Evolutionary conservation across 345 rosid species (phyloP).

Genomic region (Aquilaria sinensis): DNA sequence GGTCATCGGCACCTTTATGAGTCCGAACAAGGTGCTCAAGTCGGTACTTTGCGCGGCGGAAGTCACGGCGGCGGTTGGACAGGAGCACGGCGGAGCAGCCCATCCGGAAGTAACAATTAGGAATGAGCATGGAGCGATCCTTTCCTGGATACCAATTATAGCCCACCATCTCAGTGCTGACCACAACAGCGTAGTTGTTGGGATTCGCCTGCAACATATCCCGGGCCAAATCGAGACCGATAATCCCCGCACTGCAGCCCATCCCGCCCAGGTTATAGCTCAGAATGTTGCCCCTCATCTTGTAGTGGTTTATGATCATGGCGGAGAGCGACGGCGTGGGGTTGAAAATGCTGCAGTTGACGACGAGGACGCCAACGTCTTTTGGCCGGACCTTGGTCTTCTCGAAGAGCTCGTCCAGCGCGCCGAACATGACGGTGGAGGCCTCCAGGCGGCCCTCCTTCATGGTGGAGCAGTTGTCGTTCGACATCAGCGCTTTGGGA

Average conservation of each 20-base stretch:
- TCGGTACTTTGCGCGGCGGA: constrained; percentile 65
- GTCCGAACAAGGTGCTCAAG: constrained; percentile 89
- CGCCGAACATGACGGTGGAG: constrained; percentile 71
- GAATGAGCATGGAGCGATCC: constrained; percentile 80
- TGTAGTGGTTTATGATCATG: constrained; percentile 90
- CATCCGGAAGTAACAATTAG: constrained; percentile 88
- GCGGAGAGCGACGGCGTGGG: constrained; percentile 92
- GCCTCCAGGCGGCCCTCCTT: constrained; percentile 86
- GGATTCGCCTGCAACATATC: constrained; percentile 94
- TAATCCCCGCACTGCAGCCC: constrained; percentile 95
- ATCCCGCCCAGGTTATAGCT: constrained; percentile 94
- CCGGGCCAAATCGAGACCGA: constrained; percentile 72
- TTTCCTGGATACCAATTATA: constrained; percentile 82
- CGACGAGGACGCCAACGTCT: constrained; percentile 84
- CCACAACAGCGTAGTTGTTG: constrained; percentile 71
- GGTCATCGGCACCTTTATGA: constrained; percentile 90
- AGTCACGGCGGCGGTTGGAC: constrained; percentile 81
- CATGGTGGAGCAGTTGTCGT: constrained; percentile 67
- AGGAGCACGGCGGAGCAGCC: constrained; percentile 81
- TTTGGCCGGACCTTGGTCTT: constrained; percentile 76
- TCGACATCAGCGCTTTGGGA: constrained; percentile 48
- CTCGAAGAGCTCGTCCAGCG: constrained; percentile 80
- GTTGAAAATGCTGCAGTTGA: constrained; percentile 91
- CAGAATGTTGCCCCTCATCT: constrained; percentile 88
- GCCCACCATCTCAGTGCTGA: constrained; percentile 92